phyloP scores from a whole-genome alignment of 495 filamentous ascomycete species.

The Acidomyces sp. region DNA sequence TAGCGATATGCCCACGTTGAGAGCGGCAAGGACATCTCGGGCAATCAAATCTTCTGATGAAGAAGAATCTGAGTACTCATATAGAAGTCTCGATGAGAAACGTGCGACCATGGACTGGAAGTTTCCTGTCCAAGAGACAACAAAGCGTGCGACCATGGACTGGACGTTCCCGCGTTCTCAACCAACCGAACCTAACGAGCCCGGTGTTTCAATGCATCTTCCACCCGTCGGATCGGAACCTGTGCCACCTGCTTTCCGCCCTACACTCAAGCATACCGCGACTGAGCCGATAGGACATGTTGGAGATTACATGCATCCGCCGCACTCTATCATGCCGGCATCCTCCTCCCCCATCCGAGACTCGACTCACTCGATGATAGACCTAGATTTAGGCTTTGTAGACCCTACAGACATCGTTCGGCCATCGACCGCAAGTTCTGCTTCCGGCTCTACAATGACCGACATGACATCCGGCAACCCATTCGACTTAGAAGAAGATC shows the following conservation, averaged over 20 bases:
- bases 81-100: conserved; percentile 35
- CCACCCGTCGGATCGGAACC: conserved; percentile 17
- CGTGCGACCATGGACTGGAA: conserved; percentile 49
- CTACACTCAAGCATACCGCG: conserved; percentile 23
- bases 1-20: conserved; percentile 47
- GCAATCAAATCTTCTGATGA: conserved; percentile 29
- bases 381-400: conserved; percentile 25
- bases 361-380: conserved; percentile 30
- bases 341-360: conserved; percentile 22
- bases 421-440: conserved; percentile 27
- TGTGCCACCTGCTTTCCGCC: conserved; percentile 23
- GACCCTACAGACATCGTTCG: conserved; percentile 22
- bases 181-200: conserved; percentile 8
- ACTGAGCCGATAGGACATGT: conserved; percentile 26
- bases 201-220: conserved; percentile 15
- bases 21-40: conserved; percentile 35
- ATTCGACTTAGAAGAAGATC: conserved; percentile 29
- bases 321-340: not conserved
- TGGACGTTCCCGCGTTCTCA: conserved; percentile 10
- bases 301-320: conserved; percentile 21
- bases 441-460: conserved; percentile 23
- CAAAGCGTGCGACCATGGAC: conserved; percentile 23
- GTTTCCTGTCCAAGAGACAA: conserved; percentile 34
- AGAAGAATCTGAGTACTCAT: conserved; percentile 13
- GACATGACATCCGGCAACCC: conserved; percentile 28